These are phyloP conservation scores for Teratosphaeria gauchensis DNA, from an alignment of 2,329 filamentous ascomycete genomes.

Conservation along the genomic window DNA sequence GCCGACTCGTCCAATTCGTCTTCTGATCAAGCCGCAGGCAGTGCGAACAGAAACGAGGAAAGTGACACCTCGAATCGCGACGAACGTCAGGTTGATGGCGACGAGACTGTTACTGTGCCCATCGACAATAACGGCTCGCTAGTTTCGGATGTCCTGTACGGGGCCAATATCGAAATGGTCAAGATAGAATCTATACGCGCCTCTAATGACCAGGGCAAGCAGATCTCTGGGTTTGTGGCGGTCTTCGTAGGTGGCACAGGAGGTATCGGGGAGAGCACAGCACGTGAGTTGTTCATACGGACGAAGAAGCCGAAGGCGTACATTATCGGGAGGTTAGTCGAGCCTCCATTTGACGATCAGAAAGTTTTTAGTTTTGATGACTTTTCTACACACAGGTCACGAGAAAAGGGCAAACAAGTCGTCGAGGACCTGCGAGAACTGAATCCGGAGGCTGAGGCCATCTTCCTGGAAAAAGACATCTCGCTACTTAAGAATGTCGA, in stretches of 20 bases:
- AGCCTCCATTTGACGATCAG: not conserved
- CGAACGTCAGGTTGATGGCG: not conserved
- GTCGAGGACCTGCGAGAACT: constrained; percentile 28
- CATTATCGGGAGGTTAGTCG: constrained; percentile 30
- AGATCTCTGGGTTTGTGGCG: constrained; percentile 22
- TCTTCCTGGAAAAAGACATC: constrained; percentile 35
- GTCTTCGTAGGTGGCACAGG: constrained; percentile 35
- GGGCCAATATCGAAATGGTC: constrained; percentile 9
- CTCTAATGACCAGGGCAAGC: constrained; percentile 21
- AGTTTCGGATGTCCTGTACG: constrained; percentile 2
- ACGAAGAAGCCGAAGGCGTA: constrained; percentile 32
- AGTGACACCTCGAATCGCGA: not conserved
- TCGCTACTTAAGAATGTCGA: constrained; percentile 33
- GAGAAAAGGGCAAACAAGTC: constrained; percentile 28
- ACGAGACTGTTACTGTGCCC: not conserved
- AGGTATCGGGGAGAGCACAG: constrained; percentile 36
- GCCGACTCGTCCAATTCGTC: not conserved
- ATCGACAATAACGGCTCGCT: not conserved
- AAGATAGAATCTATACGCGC: constrained; percentile 22
- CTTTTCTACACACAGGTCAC: constrained; percentile 21
- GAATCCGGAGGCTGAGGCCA: constrained; percentile 28
- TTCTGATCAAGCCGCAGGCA: not conserved
- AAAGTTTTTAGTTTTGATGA: not conserved
- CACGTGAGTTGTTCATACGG: constrained; percentile 32
- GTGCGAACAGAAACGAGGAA: not conserved